A percentile compares a stretch with the other conserved stretches of the same genome.
Conservation (phyloP, 768 basidiomycete genomes). For the Boletellus ananas region DNA sequence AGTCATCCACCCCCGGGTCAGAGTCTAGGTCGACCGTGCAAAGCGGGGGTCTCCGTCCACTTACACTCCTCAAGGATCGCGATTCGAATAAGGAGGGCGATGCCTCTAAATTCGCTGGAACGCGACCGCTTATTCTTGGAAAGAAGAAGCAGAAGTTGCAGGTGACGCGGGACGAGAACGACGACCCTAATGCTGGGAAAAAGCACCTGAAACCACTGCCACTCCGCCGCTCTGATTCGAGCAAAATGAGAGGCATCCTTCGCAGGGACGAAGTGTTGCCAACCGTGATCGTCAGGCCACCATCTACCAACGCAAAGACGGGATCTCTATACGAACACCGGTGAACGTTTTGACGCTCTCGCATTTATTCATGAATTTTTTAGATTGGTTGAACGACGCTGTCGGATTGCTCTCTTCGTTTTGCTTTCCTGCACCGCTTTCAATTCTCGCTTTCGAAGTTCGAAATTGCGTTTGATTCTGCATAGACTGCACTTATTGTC, state of each 20-base stretch:
- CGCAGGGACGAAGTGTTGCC: slow-evolving; percentile 56
- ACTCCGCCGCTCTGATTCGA: slow-evolving; percentile 60
- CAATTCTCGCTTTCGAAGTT: neutral
- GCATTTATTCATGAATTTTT: slow-evolving; percentile 1
- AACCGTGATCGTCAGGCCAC: slow-evolving; percentile 58
- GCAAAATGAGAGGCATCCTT: slow-evolving; percentile 55
- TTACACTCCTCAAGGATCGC: slow-evolving; percentile 61
- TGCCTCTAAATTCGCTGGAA: slow-evolving; percentile 24
- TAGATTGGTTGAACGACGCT: neutral
- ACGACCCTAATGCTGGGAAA: slow-evolving; percentile 32
- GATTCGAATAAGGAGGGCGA: slow-evolving; percentile 37
- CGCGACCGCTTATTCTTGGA: slow-evolving; percentile 54
- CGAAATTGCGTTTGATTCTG: neutral
- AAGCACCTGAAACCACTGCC: slow-evolving; percentile 56
- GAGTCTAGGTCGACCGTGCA: slow-evolving; percentile 37
- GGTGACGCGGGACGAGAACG: slow-evolving; percentile 33
- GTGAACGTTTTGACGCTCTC: slow-evolving; percentile 11
- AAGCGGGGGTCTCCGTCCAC: slow-evolving; percentile 51
- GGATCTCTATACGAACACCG: slow-evolving; percentile 44
- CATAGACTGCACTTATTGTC: too few relatives aligned
- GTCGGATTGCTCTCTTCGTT: neutral
- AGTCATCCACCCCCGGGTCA: slow-evolving; percentile 15
- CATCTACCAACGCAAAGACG: slow-evolving; percentile 47
- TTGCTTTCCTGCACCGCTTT: neutral
- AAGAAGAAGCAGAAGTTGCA: slow-evolving; percentile 48